Conservation (phyloP, 495 filamentous ascomycete species). For the Opeltia flavorubescens region DNA sequence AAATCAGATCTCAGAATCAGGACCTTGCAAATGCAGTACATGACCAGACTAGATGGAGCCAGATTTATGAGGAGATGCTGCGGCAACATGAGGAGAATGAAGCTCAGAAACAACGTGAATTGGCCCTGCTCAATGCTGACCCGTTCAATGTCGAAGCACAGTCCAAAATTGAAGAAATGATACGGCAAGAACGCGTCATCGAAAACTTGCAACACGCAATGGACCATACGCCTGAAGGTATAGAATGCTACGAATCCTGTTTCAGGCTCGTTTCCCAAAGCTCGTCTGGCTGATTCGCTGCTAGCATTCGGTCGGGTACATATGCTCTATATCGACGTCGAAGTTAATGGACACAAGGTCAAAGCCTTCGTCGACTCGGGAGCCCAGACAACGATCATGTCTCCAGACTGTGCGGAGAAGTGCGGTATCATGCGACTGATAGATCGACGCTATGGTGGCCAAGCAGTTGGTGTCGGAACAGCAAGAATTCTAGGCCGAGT, state of each 20-base stretch:
- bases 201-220: constrained; percentile 92
- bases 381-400: constrained; percentile 98
- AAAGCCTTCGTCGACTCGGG: constrained; percentile 98
- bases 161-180: constrained; percentile 89
- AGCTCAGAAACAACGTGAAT: constrained; percentile 62
- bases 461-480: constrained; percentile 85
- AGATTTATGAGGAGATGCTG: constrained; percentile 49
- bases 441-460: constrained; percentile 78
- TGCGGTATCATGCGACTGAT: constrained; percentile 98
- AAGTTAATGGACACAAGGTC: constrained; percentile 81
- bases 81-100: constrained; percentile 55
- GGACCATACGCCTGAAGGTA: constrained; percentile 94
- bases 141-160: constrained; percentile 87
- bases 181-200: constrained; percentile 80
- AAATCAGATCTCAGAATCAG: constrained; percentile 55
- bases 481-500: constrained; percentile 90
- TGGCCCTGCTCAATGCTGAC: constrained; percentile 70
- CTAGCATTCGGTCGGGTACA: constrained; percentile 83
- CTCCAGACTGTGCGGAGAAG: constrained; percentile 71
- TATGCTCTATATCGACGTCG: constrained; percentile 92
- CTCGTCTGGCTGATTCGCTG: constrained; percentile 13
- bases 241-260: constrained; percentile 10
- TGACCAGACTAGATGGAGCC: constrained; percentile 59
- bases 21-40: constrained; percentile 66
- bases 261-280: background rate